These are phyloP conservation scores for Neurospora sp. DNA, from an alignment of 2,329 filamentous ascomycete species.

Conservation along the genomic window DNA sequence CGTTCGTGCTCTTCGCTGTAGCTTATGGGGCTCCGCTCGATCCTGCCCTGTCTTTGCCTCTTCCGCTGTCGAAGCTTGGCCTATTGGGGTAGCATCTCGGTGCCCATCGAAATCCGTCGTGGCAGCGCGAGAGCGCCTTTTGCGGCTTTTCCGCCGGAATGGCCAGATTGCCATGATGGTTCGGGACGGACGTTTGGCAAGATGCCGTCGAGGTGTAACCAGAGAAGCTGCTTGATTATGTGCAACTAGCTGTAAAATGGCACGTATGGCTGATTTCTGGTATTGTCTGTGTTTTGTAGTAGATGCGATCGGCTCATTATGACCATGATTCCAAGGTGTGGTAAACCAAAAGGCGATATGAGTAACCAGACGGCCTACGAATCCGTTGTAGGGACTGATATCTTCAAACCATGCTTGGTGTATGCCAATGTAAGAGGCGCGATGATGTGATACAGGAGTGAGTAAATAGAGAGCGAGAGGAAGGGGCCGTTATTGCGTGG, in stretches of 20 bases:
- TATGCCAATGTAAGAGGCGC: neutral
- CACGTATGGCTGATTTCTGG: neutral
- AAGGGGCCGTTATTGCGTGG: neutral
- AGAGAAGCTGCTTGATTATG: neutral
- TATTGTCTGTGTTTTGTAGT: slow-evolving; percentile 5
- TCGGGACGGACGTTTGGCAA: neutral
- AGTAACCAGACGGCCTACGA: neutral
- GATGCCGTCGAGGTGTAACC: slow-evolving; percentile 1
- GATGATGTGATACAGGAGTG: neutral
- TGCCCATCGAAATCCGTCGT: slow-evolving; percentile 40
- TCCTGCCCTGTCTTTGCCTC: slow-evolving; percentile 28
- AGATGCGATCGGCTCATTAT: slow-evolving; percentile 13
- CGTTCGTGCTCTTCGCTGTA: slow-evolving; percentile 37
- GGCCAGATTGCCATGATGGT: slow-evolving; percentile 67
- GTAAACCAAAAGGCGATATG: slow-evolving; percentile 2
- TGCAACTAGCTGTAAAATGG: slow-evolving; percentile 2
- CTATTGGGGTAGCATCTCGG: slow-evolving; percentile 18
- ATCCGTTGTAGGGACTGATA: neutral
- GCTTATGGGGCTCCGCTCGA: slow-evolving; percentile 36
- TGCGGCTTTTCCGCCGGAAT: slow-evolving; percentile 65
- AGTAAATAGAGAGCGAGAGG: neutral
- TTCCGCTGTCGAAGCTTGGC: slow-evolving; percentile 12
- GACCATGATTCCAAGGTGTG: slow-evolving; percentile 4
- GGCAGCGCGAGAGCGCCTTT: slow-evolving; percentile 45
- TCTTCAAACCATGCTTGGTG: slow-evolving; percentile 1